Base-by-base conservation (phyloP, 1,284 basidiomycete genomes). In the Cryptococcus neoformans region DNA sequence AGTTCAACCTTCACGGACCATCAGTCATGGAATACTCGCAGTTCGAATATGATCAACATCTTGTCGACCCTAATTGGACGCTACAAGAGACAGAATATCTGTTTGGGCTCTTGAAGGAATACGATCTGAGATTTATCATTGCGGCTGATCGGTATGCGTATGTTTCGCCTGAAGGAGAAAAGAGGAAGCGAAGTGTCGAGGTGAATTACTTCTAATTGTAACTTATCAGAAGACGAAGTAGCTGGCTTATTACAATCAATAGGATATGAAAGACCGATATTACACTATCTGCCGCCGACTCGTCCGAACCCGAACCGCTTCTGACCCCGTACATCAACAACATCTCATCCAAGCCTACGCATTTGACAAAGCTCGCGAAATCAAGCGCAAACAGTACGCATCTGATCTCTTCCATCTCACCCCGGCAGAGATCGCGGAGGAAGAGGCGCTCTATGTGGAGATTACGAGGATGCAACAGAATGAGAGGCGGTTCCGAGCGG, bases 231-330 rank as follows among this genome's bases (percentile, higher is more conserved):
- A 3, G 4, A 4, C 28, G 28, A 28, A 28, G 28, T 28, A 28
- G 28, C 28, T 28, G 28, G 4, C 28, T 28, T 3, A 28, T 28
- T 28, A 28, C 28, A 28, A 55, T 3, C 72, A 28, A 28, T 28
- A 96, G 90, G 94, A 97, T 60, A 79, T 99, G 68, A 98, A 99
- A 80, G 90, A 92, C 61, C 81, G 96, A 39, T 99, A 99, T 73
- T 98, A 90, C 71, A 87, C 89, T 53, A 88, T 96, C 21, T 96
- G 92, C 72, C 85, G 95, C 38, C 88, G 90, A 56, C 83, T 99
- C 21, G 83, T 97, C 39, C 83, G 91, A 47, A 90, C 85, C 59
- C 81, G 92, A 44, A 89, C 91, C 11, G 80, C 85, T 7, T 88
- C 86, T 1, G 90, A 92, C 68, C 89, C 92, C 63, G 78, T 82